Conservation (phyloP, 2,329 filamentous ascomycete species). For the Drechmeria coniospora region DNA sequence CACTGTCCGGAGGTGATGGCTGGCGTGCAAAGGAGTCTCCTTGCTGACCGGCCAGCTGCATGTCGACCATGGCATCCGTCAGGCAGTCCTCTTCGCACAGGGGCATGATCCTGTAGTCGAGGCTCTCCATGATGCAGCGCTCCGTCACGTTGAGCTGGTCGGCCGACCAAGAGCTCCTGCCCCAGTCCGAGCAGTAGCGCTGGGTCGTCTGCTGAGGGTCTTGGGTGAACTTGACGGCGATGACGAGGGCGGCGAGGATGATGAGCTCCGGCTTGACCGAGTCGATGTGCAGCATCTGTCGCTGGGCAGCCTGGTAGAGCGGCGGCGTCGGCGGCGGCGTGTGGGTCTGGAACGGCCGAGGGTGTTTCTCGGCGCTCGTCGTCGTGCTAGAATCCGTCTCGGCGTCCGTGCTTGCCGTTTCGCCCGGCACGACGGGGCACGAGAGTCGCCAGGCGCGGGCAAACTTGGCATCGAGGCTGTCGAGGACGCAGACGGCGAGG, state of each 20-base stretch:
- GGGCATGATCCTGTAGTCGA: slow-evolving; percentile 47
- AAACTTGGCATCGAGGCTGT: slow-evolving; percentile 47
- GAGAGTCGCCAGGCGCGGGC: slow-evolving; percentile 45
- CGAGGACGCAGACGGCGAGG: slow-evolving; percentile 50
- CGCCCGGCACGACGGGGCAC: slow-evolving; percentile 34
- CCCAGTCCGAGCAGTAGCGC: slow-evolving; percentile 40
- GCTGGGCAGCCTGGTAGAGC: slow-evolving; percentile 17
- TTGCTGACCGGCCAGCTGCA: slow-evolving; percentile 39
- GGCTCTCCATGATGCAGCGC: slow-evolving; percentile 46
- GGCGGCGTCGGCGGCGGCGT: slow-evolving; percentile 28
- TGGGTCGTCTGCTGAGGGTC: slow-evolving; percentile 38
- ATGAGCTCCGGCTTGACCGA: slow-evolving; percentile 46
- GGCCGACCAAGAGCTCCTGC: slow-evolving; percentile 38
- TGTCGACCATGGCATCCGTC: slow-evolving; percentile 44
- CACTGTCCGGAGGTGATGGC: slow-evolving; percentile 15
- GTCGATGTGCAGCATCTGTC: slow-evolving; percentile 47
- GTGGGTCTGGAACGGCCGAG: slow-evolving; percentile 25
- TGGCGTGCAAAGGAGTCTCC: slow-evolving; percentile 11
- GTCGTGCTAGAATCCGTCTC: too few relatives aligned
- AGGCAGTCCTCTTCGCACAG: slow-evolving; percentile 41
- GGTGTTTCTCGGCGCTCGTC: too few relatives aligned
- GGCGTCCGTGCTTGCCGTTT: too few relatives aligned
- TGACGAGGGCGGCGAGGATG: slow-evolving; percentile 44
- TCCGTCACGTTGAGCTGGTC: slow-evolving; percentile 50
- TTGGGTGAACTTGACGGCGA: slow-evolving; percentile 51